These are phyloP conservation scores for Xylariaceae sp. DNA, from an alignment of 2,329 filamentous ascomycete species.

Conservation along the genomic window DNA sequence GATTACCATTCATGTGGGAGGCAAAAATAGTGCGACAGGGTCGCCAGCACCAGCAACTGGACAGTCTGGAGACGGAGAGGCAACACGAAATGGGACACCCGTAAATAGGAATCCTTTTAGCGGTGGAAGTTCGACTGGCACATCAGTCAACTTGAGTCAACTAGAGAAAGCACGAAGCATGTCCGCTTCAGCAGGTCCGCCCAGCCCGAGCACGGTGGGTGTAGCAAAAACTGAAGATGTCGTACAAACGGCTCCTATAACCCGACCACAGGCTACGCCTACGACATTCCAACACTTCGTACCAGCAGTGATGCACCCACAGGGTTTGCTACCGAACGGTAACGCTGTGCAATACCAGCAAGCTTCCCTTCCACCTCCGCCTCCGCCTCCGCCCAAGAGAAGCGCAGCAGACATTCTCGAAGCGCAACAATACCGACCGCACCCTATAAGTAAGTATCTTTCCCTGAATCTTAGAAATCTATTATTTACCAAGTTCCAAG, in stretches of 20 bases:
- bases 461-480: not conserved
- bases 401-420: constrained; percentile 43
- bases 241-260: constrained; percentile 42
- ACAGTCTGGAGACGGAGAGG: constrained; percentile 44
- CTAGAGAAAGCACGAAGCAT: constrained; percentile 51
- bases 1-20: constrained; percentile 74
- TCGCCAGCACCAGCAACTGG: constrained; percentile 54
- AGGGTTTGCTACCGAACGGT: constrained; percentile 28
- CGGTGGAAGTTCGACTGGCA: constrained; percentile 29
- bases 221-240: constrained; percentile 46
- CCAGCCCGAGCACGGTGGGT: constrained; percentile 49
- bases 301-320: constrained; percentile 30
- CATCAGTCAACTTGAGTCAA: constrained; percentile 36
- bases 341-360: constrained; percentile 26
- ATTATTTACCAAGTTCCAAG: constrained; percentile 31
- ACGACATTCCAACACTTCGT: constrained; percentile 41
- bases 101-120: constrained; percentile 39
- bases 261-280: constrained; percentile 36
- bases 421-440: constrained; percentile 41
- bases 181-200: constrained; percentile 50
- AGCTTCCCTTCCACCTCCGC: constrained; percentile 16
- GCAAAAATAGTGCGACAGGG: constrained; percentile 59
- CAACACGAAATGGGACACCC: constrained; percentile 41
- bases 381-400: constrained; percentile 33
- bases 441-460: constrained; percentile 38